Percentiles rank a stretch among this genome's conserved stretches.
Evolutionary conservation across 2,329 filamentous ascomycete genomes (phyloP).

Genomic region (Golovinomyces cichoracearum): DNA sequence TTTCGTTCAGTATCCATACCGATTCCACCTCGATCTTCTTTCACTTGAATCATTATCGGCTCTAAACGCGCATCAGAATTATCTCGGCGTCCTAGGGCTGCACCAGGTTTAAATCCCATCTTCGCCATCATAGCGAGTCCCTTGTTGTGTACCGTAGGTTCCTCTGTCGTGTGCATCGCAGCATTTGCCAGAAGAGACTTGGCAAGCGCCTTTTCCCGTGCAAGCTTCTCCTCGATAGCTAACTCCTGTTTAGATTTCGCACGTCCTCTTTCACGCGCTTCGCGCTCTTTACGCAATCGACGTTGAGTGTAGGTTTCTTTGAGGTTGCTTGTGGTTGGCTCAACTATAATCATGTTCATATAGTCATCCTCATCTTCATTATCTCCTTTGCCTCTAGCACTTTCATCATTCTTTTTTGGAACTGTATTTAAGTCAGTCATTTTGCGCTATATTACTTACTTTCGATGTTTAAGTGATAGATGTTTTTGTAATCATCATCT

Average conservation of each 20-base stretch:
- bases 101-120: constrained; percentile 65
- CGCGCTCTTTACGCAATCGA: constrained; percentile 19
- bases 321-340: constrained; percentile 23
- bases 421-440: no score
- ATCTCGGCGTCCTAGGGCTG: constrained; percentile 40
- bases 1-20: constrained; percentile 66
- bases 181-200: constrained; percentile 38
- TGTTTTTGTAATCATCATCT: no score
- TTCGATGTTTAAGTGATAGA: no score
- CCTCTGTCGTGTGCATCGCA: no score
- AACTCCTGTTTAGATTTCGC: constrained; percentile 63
- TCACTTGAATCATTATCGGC: constrained; percentile 51
- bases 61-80: constrained; percentile 25
- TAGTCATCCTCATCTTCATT: constrained; percentile 73
- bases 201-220: constrained; percentile 50
- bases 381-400: neutral
- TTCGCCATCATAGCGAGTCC: constrained; percentile 91
- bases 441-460: no score
- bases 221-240: constrained; percentile 43
- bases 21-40: constrained; percentile 59
- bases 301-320: constrained; percentile 39
- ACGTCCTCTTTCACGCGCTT: constrained; percentile 40
- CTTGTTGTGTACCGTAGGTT: constrained; percentile 36
- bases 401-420: no score
- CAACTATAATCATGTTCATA: constrained; percentile 80